Conservation (phyloP, 2,329 filamentous ascomycete species). For the Botrytis pseudocinerea region DNA sequence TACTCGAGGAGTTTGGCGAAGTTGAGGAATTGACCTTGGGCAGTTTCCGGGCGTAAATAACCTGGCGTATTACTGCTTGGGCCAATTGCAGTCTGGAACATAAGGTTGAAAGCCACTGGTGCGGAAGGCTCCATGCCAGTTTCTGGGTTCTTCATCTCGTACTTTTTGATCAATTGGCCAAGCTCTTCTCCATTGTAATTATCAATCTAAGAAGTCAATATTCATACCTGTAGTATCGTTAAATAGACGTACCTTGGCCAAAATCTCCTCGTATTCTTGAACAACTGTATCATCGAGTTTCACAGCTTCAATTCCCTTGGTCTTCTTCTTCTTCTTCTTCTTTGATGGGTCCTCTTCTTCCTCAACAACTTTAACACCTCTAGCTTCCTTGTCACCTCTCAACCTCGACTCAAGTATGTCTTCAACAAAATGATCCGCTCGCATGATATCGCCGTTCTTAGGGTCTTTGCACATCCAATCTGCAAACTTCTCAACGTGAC, state of each 20-base stretch:
- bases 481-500: conserved; percentile 91
- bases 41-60: conserved; percentile 90
- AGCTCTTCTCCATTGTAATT: conserved; percentile 90
- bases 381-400: conserved; percentile 89
- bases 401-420: conserved; percentile 84
- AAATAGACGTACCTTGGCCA: conserved; percentile 61
- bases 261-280: conserved; percentile 84
- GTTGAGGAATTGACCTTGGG: conserved; percentile 96
- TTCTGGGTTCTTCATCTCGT: conserved; percentile 84
- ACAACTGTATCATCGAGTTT: conserved; percentile 86
- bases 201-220: conserved; percentile 63
- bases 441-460: conserved; percentile 94
- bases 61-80: conserved; percentile 84
- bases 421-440: conserved; percentile 95
- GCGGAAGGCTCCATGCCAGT: conserved; percentile 75
- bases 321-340: conserved; percentile 96
- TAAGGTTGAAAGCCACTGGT: conserved; percentile 93
- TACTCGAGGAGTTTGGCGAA: conserved; percentile 96
- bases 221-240: background rate
- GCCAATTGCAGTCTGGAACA: conserved; percentile 96
- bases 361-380: conserved; percentile 76
- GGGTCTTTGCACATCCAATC: conserved; percentile 99
- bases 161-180: conserved; percentile 83
- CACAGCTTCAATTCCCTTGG: conserved; percentile 71
- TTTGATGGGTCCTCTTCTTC: conserved; percentile 69